Conservation (phyloP, 495 filamentous ascomycete genomes). For the Astrothelium subdiscretum region DNA sequence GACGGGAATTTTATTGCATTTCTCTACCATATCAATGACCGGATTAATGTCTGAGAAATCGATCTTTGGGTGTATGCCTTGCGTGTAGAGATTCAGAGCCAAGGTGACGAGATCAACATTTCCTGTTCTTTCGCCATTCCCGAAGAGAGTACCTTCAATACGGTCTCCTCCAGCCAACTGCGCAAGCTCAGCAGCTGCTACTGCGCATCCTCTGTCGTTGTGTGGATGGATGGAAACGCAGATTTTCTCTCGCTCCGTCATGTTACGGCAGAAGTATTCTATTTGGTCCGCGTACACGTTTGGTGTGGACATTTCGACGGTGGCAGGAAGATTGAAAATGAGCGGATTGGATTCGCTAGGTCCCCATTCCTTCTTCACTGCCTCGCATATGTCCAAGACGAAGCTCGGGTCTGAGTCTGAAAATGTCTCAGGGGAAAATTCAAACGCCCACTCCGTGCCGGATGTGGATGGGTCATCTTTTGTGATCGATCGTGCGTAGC, state of each 20-base stretch:
- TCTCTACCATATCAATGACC: slow-evolving; percentile 83
- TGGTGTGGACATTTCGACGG: slow-evolving; percentile 90
- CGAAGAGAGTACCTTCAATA: slow-evolving; percentile 91
- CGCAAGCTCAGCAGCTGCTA: slow-evolving; percentile 80
- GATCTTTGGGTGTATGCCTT: slow-evolving; percentile 73
- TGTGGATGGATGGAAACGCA: slow-evolving; percentile 81
- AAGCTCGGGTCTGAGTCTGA: slow-evolving; percentile 82
- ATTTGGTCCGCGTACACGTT: slow-evolving; percentile 97
- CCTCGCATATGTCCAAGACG: slow-evolving; percentile 75
- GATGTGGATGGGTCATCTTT: slow-evolving; percentile 77
- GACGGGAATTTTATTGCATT: slow-evolving; percentile 89
- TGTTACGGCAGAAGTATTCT: slow-evolving; percentile 79
- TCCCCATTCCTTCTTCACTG: slow-evolving; percentile 91
- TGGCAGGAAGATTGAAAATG: slow-evolving; percentile 96
- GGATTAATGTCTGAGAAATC: slow-evolving; percentile 86
- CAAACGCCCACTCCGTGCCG: slow-evolving; percentile 82
- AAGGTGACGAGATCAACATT: slow-evolving; percentile 95
- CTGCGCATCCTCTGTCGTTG: slow-evolving; percentile 86
- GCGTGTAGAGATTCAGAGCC: slow-evolving; percentile 91
- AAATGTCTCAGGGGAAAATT: slow-evolving; percentile 96
- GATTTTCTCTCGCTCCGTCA: slow-evolving; percentile 70
- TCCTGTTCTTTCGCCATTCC: slow-evolving; percentile 90
- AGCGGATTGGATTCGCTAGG: slow-evolving; percentile 73
- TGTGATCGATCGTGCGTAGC: slow-evolving; percentile 77
- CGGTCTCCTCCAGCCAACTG: slow-evolving; percentile 97